These are phyloP conservation scores for Panicum hallii DNA, from an alignment of 202 grass and related monocot genomes.

Conservation along the genomic window DNA sequence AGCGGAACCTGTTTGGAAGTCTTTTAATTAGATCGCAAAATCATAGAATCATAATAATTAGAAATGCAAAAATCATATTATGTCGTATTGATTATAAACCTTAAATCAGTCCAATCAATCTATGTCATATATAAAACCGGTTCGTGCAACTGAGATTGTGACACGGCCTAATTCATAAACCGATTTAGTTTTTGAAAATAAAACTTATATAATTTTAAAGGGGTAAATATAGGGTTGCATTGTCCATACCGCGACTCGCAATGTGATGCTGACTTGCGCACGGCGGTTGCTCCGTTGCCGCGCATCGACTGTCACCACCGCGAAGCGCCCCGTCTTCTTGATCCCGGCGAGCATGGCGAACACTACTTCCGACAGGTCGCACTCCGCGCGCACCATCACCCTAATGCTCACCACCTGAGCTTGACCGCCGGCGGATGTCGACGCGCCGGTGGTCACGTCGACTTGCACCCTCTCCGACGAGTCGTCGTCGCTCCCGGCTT, in stretches of 20 bases:
- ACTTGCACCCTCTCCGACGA: slow-evolving; percentile 53
- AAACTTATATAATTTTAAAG: neutral
- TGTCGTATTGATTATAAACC: neutral
- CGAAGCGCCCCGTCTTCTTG: slow-evolving; percentile 45
- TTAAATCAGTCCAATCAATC: neutral
- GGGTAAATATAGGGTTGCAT: neutral
- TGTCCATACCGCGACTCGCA: slow-evolving; percentile 57
- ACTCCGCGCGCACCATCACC: slow-evolving; percentile 50
- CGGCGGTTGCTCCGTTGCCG: neutral
- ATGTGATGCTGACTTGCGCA: slow-evolving; percentile 45
- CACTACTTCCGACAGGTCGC: slow-evolving; percentile 59
- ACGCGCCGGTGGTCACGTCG: slow-evolving; percentile 42
- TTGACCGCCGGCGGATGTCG: slow-evolving; percentile 16
- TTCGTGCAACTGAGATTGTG: neutral
- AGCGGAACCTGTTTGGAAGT: neutral
- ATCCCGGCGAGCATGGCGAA: slow-evolving; percentile 50
- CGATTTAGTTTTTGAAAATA: no score
- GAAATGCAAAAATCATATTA: neutral
- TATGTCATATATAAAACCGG: neutral
- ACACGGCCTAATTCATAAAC: neutral
- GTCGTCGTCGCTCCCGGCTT: slow-evolving; percentile 20
- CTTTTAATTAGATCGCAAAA: neutral
- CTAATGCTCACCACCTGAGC: slow-evolving; percentile 49
- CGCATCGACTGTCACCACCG: slow-evolving; percentile 62
- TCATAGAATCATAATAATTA: neutral